Evolutionary conservation across 2,329 filamentous ascomycete genomes (phyloP).

Genomic region (Leptoxyphium fumago): DNA sequence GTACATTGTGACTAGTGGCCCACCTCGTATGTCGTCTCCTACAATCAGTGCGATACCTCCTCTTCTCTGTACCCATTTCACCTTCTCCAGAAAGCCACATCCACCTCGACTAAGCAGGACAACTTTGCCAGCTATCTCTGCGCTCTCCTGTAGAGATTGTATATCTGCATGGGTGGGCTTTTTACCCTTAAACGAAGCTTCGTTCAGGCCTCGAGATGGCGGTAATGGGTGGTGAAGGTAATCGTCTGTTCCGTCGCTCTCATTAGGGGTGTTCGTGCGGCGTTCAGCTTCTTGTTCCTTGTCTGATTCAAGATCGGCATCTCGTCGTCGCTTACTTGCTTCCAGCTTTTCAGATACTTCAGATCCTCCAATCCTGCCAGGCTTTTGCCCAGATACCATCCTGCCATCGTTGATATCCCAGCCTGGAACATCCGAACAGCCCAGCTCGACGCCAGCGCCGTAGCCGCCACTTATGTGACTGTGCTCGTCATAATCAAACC

Average conservation of each 20-base stretch:
- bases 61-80: slow-evolving; percentile 87
- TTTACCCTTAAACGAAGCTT: slow-evolving; percentile 18
- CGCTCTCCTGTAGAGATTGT: slow-evolving; percentile 76
- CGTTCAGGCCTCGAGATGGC: slow-evolving; percentile 26
- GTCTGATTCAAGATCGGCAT: slow-evolving; percentile 6
- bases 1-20: slow-evolving; percentile 91
- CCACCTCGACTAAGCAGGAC: slow-evolving; percentile 83
- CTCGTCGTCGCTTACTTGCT: slow-evolving; percentile 11
- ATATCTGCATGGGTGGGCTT: slow-evolving; percentile 61
- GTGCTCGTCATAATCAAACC: slow-evolving; percentile 68
- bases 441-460: slow-evolving; percentile 56
- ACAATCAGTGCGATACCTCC: slow-evolving; percentile 85
- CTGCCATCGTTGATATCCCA: slow-evolving; percentile 43
- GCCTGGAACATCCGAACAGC: slow-evolving; percentile 85
- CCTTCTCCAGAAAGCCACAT: slow-evolving; percentile 92
- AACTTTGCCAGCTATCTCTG: slow-evolving; percentile 86
- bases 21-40: slow-evolving; percentile 80
- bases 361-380: slow-evolving; percentile 7
- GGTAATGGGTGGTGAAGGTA: slow-evolving; percentile 52
- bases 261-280: slow-evolving; percentile 3
- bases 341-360: slow-evolving; percentile 4
- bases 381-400: slow-evolving; percentile 19
- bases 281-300: slow-evolving; percentile 3
- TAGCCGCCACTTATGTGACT: slow-evolving; percentile 38
- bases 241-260: slow-evolving; percentile 71